A percentile compares a stretch with the other conserved stretches of the same genome.
These are phyloP conservation scores for Solanum pinnatisectum DNA, from an alignment of 257 asterid genomes.

Conservation along the genomic window DNA sequence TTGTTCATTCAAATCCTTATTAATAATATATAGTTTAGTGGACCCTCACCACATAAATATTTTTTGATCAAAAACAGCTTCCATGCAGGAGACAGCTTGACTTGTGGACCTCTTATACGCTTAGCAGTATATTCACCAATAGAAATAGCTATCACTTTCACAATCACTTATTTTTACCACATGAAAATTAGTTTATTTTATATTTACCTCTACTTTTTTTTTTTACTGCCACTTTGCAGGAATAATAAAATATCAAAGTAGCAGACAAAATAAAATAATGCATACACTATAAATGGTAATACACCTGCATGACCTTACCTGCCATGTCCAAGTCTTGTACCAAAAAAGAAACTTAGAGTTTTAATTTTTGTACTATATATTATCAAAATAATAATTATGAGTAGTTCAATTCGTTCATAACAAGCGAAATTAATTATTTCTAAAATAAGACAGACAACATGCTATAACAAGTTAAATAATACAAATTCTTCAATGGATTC, in stretches of 20 bases:
- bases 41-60: constrained; percentile 6
- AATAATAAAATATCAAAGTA: constrained; percentile 3
- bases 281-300: constrained; percentile 44
- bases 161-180: neutral
- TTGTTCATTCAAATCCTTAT: constrained; percentile 1
- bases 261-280: constrained; percentile 54
- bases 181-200: neutral
- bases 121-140: neutral
- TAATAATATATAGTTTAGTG: neutral
- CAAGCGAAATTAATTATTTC: neutral
- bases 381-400: neutral
- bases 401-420: neutral
- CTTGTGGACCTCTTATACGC: neutral
- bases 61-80: constrained; percentile 31
- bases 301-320: constrained; percentile 41
- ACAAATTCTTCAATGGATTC: neutral
- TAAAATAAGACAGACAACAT: neutral
- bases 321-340: constrained; percentile 38
- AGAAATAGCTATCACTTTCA: neutral
- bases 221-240: constrained; percentile 1
- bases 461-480: neutral
- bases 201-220: neutral
- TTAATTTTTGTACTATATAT: neutral
- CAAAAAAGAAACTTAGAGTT: constrained; percentile 17
- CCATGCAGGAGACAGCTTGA: constrained; percentile 78